These are phyloP conservation scores for Verticillium isaacii DNA, from an alignment of 2,329 filamentous ascomycete species.

Conservation along the genomic window DNA sequence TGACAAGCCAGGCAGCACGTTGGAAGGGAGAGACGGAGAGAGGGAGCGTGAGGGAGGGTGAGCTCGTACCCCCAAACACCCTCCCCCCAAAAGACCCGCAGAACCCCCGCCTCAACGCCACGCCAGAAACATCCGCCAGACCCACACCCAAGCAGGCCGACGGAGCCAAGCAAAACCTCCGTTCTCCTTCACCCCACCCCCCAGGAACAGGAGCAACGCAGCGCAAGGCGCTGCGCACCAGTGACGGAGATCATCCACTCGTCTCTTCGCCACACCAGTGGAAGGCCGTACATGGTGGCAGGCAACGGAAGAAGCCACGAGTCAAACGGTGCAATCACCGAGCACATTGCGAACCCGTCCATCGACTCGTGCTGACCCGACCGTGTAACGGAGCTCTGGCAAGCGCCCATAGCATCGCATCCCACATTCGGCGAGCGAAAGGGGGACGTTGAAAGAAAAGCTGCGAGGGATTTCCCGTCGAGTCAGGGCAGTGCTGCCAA, in stretches of 20 bases:
- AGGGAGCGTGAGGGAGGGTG: neutral
- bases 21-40: neutral
- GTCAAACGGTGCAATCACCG: too few species aligned
- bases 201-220: neutral
- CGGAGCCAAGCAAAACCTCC: neutral
- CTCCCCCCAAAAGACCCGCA: neutral
- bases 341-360: too few species aligned
- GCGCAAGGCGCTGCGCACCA: too few species aligned
- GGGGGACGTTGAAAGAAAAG: neutral
- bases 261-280: neutral
- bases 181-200: neutral
- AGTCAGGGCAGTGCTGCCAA: neutral
- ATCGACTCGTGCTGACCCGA: too few species aligned
- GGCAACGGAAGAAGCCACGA: too few species aligned
- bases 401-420: too few species aligned
- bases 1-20: too few species aligned
- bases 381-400: too few species aligned
- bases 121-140: neutral
- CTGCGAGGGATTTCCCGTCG: neutral
- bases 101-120: neutral
- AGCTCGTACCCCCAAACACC: neutral
- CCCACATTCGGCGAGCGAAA: neutral
- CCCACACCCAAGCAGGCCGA: neutral
- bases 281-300: too few species aligned
- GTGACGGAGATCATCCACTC: neutral